These are phyloP conservation scores for Neoscytalidium dimidiatum DNA, from an alignment of 2,329 filamentous ascomycete species.

Conservation along the genomic window DNA sequence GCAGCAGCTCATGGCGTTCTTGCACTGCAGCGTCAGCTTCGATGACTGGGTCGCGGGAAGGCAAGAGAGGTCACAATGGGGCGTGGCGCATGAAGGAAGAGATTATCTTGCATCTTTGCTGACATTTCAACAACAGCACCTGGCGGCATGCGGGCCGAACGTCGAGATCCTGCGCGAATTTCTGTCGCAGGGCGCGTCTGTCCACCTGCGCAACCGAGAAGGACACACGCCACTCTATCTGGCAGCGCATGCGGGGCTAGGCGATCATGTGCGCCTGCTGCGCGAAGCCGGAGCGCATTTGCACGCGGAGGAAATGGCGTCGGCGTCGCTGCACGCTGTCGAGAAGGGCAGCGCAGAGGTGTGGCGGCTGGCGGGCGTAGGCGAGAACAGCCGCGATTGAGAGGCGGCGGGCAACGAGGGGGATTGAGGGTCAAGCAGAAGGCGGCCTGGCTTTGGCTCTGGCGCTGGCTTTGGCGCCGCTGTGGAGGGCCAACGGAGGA, in stretches of 20 bases:
- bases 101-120: slow-evolving; percentile 17
- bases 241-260: slow-evolving; percentile 58
- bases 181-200: slow-evolving; percentile 58
- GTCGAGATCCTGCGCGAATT: slow-evolving; percentile 58
- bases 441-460: background rate
- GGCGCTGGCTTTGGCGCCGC: background rate
- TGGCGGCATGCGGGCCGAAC: slow-evolving; percentile 59
- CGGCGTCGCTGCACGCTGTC: slow-evolving; percentile 49
- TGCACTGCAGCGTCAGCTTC: background rate
- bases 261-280: slow-evolving; percentile 56
- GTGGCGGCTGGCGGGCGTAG: slow-evolving; percentile 30
- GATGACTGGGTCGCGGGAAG: background rate
- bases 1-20: background rate
- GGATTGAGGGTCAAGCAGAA: background rate
- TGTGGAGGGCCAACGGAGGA: slow-evolving; percentile 1
- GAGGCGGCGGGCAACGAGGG: background rate
- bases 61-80: background rate
- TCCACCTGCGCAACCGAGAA: slow-evolving; percentile 60
- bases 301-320: slow-evolving; percentile 57
- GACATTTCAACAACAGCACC: slow-evolving; percentile 45
- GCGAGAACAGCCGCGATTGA: slow-evolving; percentile 14
- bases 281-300: slow-evolving; percentile 61
- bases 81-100: slow-evolving; percentile 11
- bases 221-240: slow-evolving; percentile 62
- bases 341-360: slow-evolving; percentile 35